Conservation (phyloP, 2,329 filamentous ascomycete species). For the Hymenoscyphus fructigenus region DNA sequence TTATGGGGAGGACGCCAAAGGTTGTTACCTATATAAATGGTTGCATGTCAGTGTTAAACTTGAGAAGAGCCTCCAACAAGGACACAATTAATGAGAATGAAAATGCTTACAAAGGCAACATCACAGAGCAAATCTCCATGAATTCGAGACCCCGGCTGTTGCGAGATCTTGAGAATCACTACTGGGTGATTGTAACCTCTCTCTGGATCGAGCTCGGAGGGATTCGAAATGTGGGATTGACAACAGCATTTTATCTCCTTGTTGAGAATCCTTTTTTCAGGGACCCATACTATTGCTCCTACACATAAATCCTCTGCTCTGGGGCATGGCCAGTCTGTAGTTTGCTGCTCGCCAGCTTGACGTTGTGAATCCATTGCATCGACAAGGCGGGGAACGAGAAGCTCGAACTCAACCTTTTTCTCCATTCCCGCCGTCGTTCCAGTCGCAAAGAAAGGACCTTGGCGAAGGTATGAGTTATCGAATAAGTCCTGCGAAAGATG, state of each 20-base stretch:
- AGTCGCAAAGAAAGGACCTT: background rate
- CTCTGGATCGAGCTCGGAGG: constrained; percentile 16
- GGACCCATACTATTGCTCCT: constrained; percentile 25
- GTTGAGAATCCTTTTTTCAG: constrained; percentile 6
- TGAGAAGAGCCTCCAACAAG: too few relatives aligned
- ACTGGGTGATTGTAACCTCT: constrained; percentile 24
- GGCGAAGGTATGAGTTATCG: background rate
- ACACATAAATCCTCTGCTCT: constrained; percentile 19
- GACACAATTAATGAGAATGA: too few relatives aligned
- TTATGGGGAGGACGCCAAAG: constrained; percentile 15
- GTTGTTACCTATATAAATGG: constrained; percentile 18
- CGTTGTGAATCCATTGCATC: background rate
- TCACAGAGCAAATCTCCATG: constrained; percentile 24
- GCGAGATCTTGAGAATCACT: constrained; percentile 18
- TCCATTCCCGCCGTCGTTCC: background rate
- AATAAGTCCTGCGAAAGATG: background rate
- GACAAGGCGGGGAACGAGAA: background rate
- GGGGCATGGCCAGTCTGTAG: background rate
- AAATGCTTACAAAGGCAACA: constrained; percentile 19
- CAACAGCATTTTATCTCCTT: constrained; percentile 18
- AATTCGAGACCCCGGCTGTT: constrained; percentile 15
- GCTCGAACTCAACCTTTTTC: background rate
- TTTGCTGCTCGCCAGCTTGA: background rate
- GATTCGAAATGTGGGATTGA: background rate
- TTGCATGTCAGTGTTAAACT: background rate